Conservation (phyloP, 1,284 basidiomycete species). For the Violaceomyces palustris region DNA sequence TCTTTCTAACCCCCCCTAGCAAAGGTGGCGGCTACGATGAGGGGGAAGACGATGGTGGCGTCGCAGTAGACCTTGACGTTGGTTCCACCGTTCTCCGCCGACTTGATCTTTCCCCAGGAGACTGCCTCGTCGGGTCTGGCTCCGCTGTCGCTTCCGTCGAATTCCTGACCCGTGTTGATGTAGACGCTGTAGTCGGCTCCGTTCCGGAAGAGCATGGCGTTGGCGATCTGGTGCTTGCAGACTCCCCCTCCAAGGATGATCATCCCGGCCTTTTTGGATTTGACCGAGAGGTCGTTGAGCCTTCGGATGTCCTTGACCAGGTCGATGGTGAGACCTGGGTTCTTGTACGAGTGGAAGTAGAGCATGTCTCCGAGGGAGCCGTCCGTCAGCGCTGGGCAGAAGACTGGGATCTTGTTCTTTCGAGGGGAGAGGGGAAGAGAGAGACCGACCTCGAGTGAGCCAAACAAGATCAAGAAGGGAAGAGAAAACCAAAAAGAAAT, state of each 20-base stretch:
- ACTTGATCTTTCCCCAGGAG: slow-evolving; percentile 98
- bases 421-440: not conserved
- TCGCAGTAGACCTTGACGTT: slow-evolving; percentile 77
- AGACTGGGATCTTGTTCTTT: slow-evolving; percentile 94
- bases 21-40: slow-evolving; percentile 81
- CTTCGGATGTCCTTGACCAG: slow-evolving; percentile 90
- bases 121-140: slow-evolving; percentile 96
- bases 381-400: slow-evolving; percentile 96
- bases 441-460: not conserved
- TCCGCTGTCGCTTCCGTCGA: slow-evolving; percentile 95
- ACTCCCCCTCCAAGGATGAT: slow-evolving; percentile 96
- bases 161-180: slow-evolving; percentile 98
- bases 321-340: slow-evolving; percentile 79
- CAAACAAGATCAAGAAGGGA: not conserved
- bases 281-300: slow-evolving; percentile 83
- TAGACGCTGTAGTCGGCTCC: slow-evolving; percentile 97
- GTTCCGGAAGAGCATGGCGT: slow-evolving; percentile 97
- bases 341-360: slow-evolving; percentile 82
- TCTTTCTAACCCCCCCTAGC: slow-evolving; percentile 45
- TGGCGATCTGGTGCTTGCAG: slow-evolving; percentile 98
- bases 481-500: not conserved
- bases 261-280: slow-evolving; percentile 91
- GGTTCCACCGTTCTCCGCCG: slow-evolving; percentile 64
- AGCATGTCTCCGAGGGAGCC: slow-evolving; percentile 98
- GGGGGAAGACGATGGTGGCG: slow-evolving; percentile 82